phyloP scores from a whole-genome alignment of 768 basidiomycete genomes.

The Hemileccinum impolitum region DNA sequence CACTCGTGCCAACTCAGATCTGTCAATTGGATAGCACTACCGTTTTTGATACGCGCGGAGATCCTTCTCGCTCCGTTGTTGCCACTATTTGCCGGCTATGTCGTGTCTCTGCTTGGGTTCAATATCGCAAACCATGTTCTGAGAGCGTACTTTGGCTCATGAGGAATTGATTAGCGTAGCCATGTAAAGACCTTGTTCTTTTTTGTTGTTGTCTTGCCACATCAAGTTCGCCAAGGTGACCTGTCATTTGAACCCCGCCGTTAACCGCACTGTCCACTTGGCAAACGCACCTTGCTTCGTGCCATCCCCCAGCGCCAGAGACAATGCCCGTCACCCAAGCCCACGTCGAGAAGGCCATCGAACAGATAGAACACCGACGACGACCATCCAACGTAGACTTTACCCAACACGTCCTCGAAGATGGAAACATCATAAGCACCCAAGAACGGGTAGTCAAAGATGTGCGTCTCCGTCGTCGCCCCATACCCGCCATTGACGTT shows the following conservation, averaged over 20 bases:
- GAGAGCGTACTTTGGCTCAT: constrained; percentile 69
- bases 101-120: constrained; percentile 85
- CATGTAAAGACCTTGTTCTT: constrained; percentile 2
- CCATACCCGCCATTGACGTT: constrained; percentile 7
- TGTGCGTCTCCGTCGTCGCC: constrained; percentile 41
- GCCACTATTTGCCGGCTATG: constrained; percentile 81
- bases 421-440: constrained; percentile 87
- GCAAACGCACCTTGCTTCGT: constrained; percentile 12
- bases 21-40: constrained; percentile 57
- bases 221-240: neutral
- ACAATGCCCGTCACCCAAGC: constrained; percentile 35
- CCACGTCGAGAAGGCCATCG: constrained; percentile 34
- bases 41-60: constrained; percentile 88
- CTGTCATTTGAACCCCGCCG: constrained; percentile 31
- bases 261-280: constrained; percentile 10
- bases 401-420: constrained; percentile 89
- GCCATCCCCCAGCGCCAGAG: too few relatives aligned
- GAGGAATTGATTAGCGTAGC: constrained; percentile 13
- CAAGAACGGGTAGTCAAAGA: constrained; percentile 97
- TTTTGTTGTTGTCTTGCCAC: constrained; percentile 7
- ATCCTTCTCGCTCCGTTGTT: constrained; percentile 87
- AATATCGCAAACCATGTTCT: constrained; percentile 86
- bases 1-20: constrained; percentile 9
- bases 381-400: constrained; percentile 73
- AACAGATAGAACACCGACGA: constrained; percentile 41